Base-by-base conservation (phyloP, 208 protist genomes). In the Herpetomonas muscarum region DNA sequence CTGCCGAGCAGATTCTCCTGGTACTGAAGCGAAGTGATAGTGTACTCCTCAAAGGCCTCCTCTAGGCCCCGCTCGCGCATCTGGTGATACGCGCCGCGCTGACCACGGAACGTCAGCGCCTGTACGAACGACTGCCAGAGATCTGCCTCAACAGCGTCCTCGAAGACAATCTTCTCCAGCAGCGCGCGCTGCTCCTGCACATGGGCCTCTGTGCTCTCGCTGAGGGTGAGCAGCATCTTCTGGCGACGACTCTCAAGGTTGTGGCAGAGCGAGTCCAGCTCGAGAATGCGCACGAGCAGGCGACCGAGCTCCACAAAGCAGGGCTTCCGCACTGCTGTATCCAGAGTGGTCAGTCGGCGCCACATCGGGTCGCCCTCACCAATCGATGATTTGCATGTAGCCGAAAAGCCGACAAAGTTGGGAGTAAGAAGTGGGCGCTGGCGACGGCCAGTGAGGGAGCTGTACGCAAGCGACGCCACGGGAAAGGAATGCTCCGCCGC, bases 271-370 rank as follows among this genome's bases (percentile, higher is more conserved):
- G 70, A 64, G 61, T 94, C 79, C 10, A 94, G 67, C 55, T 94
- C 83, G 21, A 92, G 69, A 32, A 94, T 81, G 22, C 76, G 76
- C 25, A 91, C 70, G 17, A 94, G 63, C 5, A 94, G 54, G 1
- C 87, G 75, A 19, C 87, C 87, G 4, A 94, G 75, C 56, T 92
- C 84, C 3, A 94, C 48, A 52, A 90, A 89, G 65, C 87, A 87
- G 50, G 87, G 87, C 61, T 91, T 93, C 29, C 83, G 82, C 54
- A 83, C 70, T 5, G 67, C 64, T 50, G 76, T 76, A 19, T 74
- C 72, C 9, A 34, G 49, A 21, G 34, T 53, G 21, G 68, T 50
- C 29, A 68, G 42, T 9, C 25, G 28, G 41, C 67, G 64, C 81
- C 86, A 90, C 24, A 71, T 65, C 6, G 74, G 60, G 59, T 90